Evolutionary conservation across 176 grass and related monocot genomes (phyloP).

Genomic region (Bothriochloa decipiens): DNA sequence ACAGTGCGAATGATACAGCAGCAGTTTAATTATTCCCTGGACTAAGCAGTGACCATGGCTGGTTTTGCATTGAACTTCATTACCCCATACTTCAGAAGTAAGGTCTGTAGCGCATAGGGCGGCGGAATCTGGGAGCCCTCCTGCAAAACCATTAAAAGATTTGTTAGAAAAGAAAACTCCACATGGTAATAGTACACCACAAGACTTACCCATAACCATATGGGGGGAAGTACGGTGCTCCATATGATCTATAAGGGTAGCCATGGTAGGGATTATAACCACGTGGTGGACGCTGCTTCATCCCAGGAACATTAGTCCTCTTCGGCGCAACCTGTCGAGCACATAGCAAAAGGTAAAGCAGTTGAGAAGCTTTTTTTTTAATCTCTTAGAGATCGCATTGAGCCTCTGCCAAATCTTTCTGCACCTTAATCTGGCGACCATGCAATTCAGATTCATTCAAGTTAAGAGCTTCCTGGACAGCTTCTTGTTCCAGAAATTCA

Average conservation of each 20-base stretch:
- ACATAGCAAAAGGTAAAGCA: not conserved
- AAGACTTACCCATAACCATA: constrained; percentile 61
- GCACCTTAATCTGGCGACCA: constrained; percentile 67
- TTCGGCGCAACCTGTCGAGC: constrained; percentile 57
- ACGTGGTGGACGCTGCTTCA: constrained; percentile 61
- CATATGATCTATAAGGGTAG: constrained; percentile 56
- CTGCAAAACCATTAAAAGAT: constrained; percentile 21
- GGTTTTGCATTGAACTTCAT: not conserved
- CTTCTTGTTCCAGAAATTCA: constrained; percentile 70
- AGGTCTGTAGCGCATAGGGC: constrained; percentile 57
- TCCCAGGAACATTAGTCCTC: constrained; percentile 70
- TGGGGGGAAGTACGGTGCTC: constrained; percentile 47
- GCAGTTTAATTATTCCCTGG: constrained; percentile 34
- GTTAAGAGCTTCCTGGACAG: constrained; percentile 59
- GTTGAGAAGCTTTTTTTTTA: not conserved
- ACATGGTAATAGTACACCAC: not conserved
- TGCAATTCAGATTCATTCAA: constrained; percentile 72
- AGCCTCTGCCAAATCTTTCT: not conserved
- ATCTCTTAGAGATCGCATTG: not conserved
- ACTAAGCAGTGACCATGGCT: constrained; percentile 1
- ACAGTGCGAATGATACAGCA: not conserved
- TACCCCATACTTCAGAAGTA: constrained; percentile 39
- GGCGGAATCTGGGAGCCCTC: constrained; percentile 61
- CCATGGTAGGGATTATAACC: constrained; percentile 54
- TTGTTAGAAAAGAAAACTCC: not conserved